Evolutionary conservation across 495 filamentous ascomycete genomes (phyloP).

Genomic region (Penicillium simplicissimum): DNA sequence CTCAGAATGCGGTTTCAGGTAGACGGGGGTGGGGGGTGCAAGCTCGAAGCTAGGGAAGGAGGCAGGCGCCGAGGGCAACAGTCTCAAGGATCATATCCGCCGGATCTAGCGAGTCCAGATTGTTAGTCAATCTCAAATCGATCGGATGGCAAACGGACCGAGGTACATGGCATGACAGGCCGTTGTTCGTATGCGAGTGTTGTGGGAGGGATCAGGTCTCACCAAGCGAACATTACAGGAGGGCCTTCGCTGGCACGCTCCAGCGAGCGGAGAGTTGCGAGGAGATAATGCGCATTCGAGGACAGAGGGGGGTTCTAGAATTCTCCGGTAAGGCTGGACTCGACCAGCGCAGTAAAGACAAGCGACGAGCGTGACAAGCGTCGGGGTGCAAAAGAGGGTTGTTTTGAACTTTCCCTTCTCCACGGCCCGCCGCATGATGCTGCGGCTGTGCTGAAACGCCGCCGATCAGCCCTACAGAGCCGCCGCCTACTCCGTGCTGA

Average conservation of each 20-base stretch:
- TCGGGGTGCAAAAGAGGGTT: conserved; percentile 26
- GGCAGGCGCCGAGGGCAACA: conserved; percentile 41
- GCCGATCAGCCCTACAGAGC: conserved; percentile 45
- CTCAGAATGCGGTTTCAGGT: conserved; percentile 29
- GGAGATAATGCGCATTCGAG: conserved; percentile 20
- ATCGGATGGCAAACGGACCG: conserved; percentile 17
- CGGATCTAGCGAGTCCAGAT: conserved; percentile 19
- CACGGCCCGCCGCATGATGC: conserved; percentile 45
- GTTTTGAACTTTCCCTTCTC: conserved; percentile 49
- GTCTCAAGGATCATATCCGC: conserved; percentile 43
- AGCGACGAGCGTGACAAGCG: conserved; percentile 7
- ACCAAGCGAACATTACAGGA: conserved; percentile 35
- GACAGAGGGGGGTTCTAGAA: not conserved
- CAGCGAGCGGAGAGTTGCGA: conserved; percentile 25
- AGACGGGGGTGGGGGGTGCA: conserved; percentile 23
- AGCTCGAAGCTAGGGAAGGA: conserved; percentile 27
- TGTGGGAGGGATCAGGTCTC: conserved; percentile 21
- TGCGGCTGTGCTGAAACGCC: conserved; percentile 37
- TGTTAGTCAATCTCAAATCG: conserved; percentile 19
- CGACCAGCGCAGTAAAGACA: not conserved
- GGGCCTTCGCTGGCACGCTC: conserved; percentile 33
- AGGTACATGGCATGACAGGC: not conserved
- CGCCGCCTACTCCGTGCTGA: conserved; percentile 11
- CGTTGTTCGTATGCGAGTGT: conserved; percentile 14
- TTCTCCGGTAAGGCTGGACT: not conserved